Base-by-base conservation (phyloP, 345 rosid species). In the Dipteronia dyeriana region DNA sequence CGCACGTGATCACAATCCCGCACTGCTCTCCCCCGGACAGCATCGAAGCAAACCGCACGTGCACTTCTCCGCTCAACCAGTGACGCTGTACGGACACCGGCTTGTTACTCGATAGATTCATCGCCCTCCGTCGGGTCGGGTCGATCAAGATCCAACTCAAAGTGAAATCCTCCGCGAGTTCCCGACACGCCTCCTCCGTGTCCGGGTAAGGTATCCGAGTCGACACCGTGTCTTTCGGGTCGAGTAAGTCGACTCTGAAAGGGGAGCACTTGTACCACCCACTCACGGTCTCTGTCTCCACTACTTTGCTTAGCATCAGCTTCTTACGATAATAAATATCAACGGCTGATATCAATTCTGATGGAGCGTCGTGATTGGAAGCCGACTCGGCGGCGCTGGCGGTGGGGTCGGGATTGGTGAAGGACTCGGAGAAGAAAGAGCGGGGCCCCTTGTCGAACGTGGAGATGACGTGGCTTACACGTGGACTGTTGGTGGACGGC, bases 141-240 rank as follows among this genome's bases (percentile, higher is more conserved):
- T 91, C 97, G 53, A 90, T 78, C 79, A 91, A 60, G 66, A 94
- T 84, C 98, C 98, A 94, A 80, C 91, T 94, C 78, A 94, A 57
- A 31, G 85, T 84, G 65, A 94, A 43, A 13, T 85, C 81, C 5
- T 79, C 79, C 1, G 76, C 87, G 10, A 92, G 81, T 49, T 84
- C 81, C 9, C 70, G 68, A 22, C 87, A 84, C 17, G 74, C 79
- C 66, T 84, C 89, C 13, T 84, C 91, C 0, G 78, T 76, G 13
- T 49, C 71, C 9, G 89, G 85, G 71, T 83, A 78, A 7, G 75
- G 76, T 7, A 90, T 83, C 62, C 74, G 81, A 20, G 94, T 95
- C 68, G 75, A 72, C 38, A 92, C 88, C 70, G 80, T 79, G 68
- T 92, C 95, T 82, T 91, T 90, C 3, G 84, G 81, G 66, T 88